These are phyloP conservation scores for Ordospora pajunii DNA, from an alignment of 371 early-diverging fungal genomes.

Conservation along the genomic window DNA sequence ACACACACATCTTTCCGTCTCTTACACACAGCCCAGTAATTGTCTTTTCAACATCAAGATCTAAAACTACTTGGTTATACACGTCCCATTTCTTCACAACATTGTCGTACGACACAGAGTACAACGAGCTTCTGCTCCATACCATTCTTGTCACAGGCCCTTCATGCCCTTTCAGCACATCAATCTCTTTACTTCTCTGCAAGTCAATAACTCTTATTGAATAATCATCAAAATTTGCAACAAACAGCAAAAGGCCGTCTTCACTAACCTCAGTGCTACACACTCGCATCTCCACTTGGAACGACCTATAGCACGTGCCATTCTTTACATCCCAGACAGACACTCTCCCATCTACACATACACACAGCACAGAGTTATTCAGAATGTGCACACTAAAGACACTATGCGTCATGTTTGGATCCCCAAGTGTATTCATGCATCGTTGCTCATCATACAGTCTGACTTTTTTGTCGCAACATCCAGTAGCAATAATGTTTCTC, in stretches of 20 bases:
- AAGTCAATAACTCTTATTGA: slow-evolving; percentile 40
- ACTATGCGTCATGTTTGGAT: slow-evolving; percentile 14
- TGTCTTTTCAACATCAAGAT: slow-evolving; percentile 20
- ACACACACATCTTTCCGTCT: slow-evolving; percentile 21
- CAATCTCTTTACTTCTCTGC: slow-evolving; percentile 41
- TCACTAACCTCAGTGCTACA: slow-evolving; percentile 11
- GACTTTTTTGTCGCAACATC: slow-evolving; percentile 40
- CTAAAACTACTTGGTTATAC: neutral
- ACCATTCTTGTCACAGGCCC: slow-evolving; percentile 14
- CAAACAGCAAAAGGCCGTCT: slow-evolving; percentile 39
- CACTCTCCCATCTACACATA: slow-evolving; percentile 32
- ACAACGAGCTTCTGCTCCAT: slow-evolving; percentile 26
- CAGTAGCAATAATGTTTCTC: slow-evolving; percentile 22
- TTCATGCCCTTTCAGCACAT: slow-evolving; percentile 30
- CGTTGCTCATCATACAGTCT: slow-evolving; percentile 29
- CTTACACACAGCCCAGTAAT: slow-evolving; percentile 15
- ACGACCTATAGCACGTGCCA: slow-evolving; percentile 38
- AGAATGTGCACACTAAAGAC: slow-evolving; percentile 11
- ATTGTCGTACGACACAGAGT: slow-evolving; percentile 30
- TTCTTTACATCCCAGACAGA: slow-evolving; percentile 44
- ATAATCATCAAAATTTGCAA: slow-evolving; percentile 26
- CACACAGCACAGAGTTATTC: slow-evolving; percentile 14
- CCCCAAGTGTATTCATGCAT: slow-evolving; percentile 19
- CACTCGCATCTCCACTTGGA: slow-evolving; percentile 19
- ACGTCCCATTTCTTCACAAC: slow-evolving; percentile 32